Percentiles rank a stretch among this genome's conserved stretches.
phyloP scores from a whole-genome alignment of 2,329 filamentous ascomycete species.

The Ceratocystis alfenasii region DNA sequence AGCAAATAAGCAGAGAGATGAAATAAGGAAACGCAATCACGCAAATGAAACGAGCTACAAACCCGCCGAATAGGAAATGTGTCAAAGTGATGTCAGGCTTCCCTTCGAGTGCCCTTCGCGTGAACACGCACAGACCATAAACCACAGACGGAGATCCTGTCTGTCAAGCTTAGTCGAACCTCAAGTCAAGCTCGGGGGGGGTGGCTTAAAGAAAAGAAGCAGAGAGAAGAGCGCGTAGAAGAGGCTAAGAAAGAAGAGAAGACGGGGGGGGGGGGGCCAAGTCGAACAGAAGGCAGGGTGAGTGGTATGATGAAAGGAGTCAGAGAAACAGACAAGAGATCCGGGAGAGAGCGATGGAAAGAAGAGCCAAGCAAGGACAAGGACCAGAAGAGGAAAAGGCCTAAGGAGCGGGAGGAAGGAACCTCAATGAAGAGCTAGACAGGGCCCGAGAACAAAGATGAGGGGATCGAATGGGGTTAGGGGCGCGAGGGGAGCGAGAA shows the following conservation, averaged over 20 bases:
- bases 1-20: background rate
- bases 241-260: no score
- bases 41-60: background rate
- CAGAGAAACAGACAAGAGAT: background rate
- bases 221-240: background rate
- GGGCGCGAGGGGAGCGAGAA: background rate
- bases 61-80: background rate
- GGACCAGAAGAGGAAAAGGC: background rate
- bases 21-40: background rate
- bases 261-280: no score
- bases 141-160: background rate
- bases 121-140: background rate
- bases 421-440: background rate
- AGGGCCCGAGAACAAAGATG: conserved; percentile 3
- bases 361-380: background rate
- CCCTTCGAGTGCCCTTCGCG: background rate
- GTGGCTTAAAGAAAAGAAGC: background rate
- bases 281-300: no score
- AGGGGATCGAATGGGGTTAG: background rate
- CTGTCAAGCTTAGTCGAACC: no score
- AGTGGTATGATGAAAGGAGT: background rate
- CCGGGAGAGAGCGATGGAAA: background rate
- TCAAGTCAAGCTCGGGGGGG: no score
- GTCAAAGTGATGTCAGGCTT: background rate
- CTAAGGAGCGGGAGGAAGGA: background rate